Percentiles rank a stretch among this genome's conserved stretches.
Conservation (phyloP, 257 asterid species). For the Haberlea rhodopensis region DNA sequence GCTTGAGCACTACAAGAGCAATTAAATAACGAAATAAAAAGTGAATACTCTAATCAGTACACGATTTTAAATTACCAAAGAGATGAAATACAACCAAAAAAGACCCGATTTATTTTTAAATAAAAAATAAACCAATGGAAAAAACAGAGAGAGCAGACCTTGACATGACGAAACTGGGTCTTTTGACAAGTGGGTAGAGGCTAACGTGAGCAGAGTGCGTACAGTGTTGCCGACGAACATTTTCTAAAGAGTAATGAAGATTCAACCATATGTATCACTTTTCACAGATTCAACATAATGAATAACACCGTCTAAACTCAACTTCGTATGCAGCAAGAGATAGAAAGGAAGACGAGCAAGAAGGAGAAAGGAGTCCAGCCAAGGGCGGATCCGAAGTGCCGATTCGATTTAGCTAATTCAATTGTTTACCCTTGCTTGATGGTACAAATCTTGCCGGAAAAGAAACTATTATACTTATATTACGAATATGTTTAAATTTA, state of each 20-base stretch:
- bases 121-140: not conserved
- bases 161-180: slow-evolving; percentile 39
- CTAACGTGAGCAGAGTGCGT: slow-evolving; percentile 25
- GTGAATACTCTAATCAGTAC: not conserved
- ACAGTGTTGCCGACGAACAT: slow-evolving; percentile 37
- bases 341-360: not conserved
- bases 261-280: slow-evolving; percentile 29
- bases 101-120: not conserved
- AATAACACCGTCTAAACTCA: slow-evolving; percentile 5
- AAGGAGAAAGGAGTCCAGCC: not conserved
- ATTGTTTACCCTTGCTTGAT: not conserved
- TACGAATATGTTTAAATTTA: too few species aligned
- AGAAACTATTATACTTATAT: too few species aligned
- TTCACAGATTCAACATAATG: slow-evolving; percentile 26
- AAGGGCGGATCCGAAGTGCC: not conserved
- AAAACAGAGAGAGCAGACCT: slow-evolving; percentile 30
- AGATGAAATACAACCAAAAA: not conserved
- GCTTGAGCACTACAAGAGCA: slow-evolving; percentile 2
- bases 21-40: not conserved
- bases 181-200: slow-evolving; percentile 9
- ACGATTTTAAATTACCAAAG: not conserved
- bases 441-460: not conserved
- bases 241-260: slow-evolving; percentile 26
- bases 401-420: not conserved
- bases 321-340: slow-evolving; percentile 2